Evolutionary conservation across 2,329 filamentous ascomycete genomes (phyloP).

Genomic region (Beauveria scarabaeidicola): DNA sequence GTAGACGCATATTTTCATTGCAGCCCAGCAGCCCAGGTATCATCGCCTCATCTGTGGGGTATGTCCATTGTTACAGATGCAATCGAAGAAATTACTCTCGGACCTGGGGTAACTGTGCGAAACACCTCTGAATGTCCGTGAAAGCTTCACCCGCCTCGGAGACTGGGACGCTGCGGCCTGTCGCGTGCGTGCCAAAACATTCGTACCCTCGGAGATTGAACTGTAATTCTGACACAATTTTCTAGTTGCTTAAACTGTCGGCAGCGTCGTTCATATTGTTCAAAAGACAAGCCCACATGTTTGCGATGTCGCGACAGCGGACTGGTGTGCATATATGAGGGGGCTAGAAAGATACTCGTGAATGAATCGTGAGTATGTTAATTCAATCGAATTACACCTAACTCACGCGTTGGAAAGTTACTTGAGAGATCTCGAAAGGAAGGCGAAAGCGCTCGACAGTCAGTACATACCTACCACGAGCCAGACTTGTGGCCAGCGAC

Average conservation of each 20-base stretch:
- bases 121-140: neutral
- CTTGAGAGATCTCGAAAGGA: slow-evolving; percentile 25
- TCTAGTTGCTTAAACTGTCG: slow-evolving; percentile 27
- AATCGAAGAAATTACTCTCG: neutral
- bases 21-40: neutral
- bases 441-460: slow-evolving; percentile 24
- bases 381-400: neutral
- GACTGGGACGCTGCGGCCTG: slow-evolving; percentile 15
- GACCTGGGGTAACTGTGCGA: neutral
- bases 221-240: neutral
- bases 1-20: neutral
- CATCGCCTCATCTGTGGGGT: neutral
- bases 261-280: slow-evolving; percentile 27
- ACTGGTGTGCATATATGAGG: slow-evolving; percentile 26
- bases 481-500: neutral
- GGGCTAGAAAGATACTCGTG: slow-evolving; percentile 25
- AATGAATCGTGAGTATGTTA: slow-evolving; percentile 22
- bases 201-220: neutral
- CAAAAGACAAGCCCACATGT: slow-evolving; percentile 28
- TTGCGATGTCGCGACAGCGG: slow-evolving; percentile 24
- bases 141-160: slow-evolving; percentile 4
- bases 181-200: slow-evolving; percentile 18
- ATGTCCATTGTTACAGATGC: neutral
- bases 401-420: slow-evolving; percentile 17
- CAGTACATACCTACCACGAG: neutral